These are phyloP conservation scores for Fusarium multiceps DNA, from an alignment of 2,329 filamentous ascomycete genomes.

Conservation along the genomic window DNA sequence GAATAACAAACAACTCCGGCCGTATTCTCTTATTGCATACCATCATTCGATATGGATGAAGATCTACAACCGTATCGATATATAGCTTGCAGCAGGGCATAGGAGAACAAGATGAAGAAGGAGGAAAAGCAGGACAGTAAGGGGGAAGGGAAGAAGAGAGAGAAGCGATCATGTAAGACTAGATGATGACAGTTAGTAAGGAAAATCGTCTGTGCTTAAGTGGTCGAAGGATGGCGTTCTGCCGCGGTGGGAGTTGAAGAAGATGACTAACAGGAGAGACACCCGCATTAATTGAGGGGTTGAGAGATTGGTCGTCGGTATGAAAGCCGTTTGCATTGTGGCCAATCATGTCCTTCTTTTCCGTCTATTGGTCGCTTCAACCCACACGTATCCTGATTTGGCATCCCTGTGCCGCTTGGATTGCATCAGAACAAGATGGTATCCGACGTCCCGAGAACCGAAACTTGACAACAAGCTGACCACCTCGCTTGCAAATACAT, in stretches of 20 bases:
- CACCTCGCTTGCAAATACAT: not conserved
- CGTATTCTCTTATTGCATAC: not conserved
- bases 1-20: not conserved
- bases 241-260: not conserved
- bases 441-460: constrained; percentile 1
- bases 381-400: not conserved
- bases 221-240: not conserved
- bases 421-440: not conserved
- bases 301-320: not conserved
- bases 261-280: not conserved
- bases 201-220: not conserved
- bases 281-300: not conserved
- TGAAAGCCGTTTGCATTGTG: not conserved
- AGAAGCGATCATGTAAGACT: not conserved
- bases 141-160: not conserved
- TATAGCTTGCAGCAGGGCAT: not conserved
- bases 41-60: accelerated
- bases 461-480: not conserved
- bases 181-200: not conserved
- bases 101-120: not conserved
- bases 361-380: not conserved
- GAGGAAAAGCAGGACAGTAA: not conserved
- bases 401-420: not conserved
- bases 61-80: not conserved
- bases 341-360: not conserved